Conservation (phyloP, 495 filamentous ascomycete species). For the Aspergillus saccharolyticus region DNA sequence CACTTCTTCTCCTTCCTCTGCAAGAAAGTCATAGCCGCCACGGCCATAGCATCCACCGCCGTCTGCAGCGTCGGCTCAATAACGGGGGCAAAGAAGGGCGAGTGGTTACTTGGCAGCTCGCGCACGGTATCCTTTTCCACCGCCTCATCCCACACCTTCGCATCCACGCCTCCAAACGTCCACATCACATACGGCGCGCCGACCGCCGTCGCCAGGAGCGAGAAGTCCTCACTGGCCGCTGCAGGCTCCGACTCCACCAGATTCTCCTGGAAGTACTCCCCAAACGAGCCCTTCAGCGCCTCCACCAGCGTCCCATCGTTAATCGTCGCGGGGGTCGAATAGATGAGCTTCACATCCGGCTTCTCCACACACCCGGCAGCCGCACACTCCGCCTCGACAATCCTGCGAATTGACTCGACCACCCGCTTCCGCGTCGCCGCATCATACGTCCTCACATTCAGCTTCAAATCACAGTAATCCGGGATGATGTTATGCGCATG, state of each 20-base stretch:
- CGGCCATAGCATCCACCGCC: conserved; percentile 51
- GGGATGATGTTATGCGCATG: conserved; percentile 52
- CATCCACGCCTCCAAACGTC: conserved; percentile 50
- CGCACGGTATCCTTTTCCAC: conserved; percentile 38
- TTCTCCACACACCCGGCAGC: conserved; percentile 37
- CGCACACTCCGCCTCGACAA: conserved; percentile 50
- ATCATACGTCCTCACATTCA: conserved; percentile 44
- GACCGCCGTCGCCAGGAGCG: conserved; percentile 47
- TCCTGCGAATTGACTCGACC: conserved; percentile 42
- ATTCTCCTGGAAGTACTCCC: conserved; percentile 36
- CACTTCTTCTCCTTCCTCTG: conserved; percentile 15
- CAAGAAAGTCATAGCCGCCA: conserved; percentile 48
- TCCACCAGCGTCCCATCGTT: conserved; percentile 45
- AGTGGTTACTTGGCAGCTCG: conserved; percentile 53
- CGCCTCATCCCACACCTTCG: conserved; percentile 42
- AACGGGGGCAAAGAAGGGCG: conserved; percentile 54
- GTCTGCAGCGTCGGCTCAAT: conserved; percentile 55
- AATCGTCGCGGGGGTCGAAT: conserved; percentile 43
- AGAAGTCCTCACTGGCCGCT: conserved; percentile 53
- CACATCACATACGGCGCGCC: conserved; percentile 52
- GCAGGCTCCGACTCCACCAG: conserved; percentile 23
- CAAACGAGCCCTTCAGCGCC: conserved; percentile 36
- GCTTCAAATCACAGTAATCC: conserved; percentile 41
- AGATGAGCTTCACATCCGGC: conserved; percentile 34
- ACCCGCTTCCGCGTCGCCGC: conserved; percentile 37